These are phyloP conservation scores for Cercophora sp. DNA, from an alignment of 495 filamentous ascomycete genomes.

Conservation along the genomic window DNA sequence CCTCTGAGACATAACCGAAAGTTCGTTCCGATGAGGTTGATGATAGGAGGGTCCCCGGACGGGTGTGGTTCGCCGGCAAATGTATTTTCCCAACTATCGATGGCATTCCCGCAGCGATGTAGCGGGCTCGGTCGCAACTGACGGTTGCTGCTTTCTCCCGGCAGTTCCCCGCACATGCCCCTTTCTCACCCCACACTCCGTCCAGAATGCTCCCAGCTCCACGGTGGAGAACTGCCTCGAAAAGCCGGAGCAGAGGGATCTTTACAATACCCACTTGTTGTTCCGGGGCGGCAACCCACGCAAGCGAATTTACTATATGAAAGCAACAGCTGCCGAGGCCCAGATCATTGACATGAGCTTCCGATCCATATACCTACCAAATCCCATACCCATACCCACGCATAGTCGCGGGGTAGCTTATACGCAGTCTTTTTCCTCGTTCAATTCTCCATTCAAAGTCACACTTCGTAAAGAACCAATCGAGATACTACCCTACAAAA, in stretches of 20 bases:
- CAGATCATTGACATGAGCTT: too few species aligned
- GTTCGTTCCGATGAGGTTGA: too few species aligned
- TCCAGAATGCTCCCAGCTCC: background rate
- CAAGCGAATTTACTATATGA: conserved; percentile 4
- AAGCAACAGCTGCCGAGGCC: conserved; percentile 17
- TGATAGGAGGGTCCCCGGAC: too few species aligned
- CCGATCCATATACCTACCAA: too few species aligned
- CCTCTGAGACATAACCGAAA: too few species aligned
- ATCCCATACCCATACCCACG: too few species aligned
- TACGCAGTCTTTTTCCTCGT: too few species aligned
- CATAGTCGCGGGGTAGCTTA: too few species aligned
- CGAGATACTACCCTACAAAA: too few species aligned
- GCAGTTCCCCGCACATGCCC: conserved; percentile 19
- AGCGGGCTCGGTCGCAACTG: background rate
- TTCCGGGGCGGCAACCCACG: conserved; percentile 5
- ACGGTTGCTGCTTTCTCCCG: conserved; percentile 14
- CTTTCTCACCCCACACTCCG: conserved; percentile 18
- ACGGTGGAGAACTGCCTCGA: background rate
- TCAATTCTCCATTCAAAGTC: too few species aligned
- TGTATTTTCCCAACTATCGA: conserved; percentile 23
- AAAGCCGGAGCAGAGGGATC: conserved; percentile 11
- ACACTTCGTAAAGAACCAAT: too few species aligned
- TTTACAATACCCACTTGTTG: conserved; percentile 4
- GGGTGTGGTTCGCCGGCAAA: too few species aligned
- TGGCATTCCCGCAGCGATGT: conserved; percentile 3